Evolutionary conservation across 805 yeast species (phyloP).

Genomic region (Nakazawaea molendinolei): DNA sequence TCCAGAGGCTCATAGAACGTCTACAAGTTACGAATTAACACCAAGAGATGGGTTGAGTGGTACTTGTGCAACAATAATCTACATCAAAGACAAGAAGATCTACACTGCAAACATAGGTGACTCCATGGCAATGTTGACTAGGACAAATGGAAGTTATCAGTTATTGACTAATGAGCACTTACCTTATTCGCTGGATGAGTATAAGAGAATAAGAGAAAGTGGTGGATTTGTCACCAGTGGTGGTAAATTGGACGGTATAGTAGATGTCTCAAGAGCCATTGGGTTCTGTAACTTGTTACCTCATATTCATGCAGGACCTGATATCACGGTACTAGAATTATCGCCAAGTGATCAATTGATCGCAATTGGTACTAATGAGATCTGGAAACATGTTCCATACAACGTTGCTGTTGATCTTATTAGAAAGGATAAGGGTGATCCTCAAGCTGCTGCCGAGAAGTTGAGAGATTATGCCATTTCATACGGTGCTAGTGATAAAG

Average conservation of each 20-base stretch:
- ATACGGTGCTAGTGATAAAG: constrained; percentile 77
- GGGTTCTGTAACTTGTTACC: constrained; percentile 86
- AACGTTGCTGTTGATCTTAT: constrained; percentile 90
- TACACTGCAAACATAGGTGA: constrained; percentile 92
- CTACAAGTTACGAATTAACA: constrained; percentile 43
- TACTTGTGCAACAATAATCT: constrained; percentile 76
- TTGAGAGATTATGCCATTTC: constrained; percentile 91
- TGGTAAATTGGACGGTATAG: constrained; percentile 77
- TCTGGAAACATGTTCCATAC: constrained; percentile 80
- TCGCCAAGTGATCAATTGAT: constrained; percentile 75
- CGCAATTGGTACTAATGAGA: constrained; percentile 72
- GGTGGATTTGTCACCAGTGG: constrained; percentile 88
- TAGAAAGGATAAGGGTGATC: constrained; percentile 72
- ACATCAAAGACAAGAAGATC: constrained; percentile 60
- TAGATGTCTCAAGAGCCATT: constrained; percentile 82
- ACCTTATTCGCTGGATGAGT: constrained; percentile 71
- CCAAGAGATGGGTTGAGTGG: constrained; percentile 75
- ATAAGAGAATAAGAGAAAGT: constrained; percentile 80
- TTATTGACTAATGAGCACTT: constrained; percentile 73
- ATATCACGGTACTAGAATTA: constrained; percentile 53
- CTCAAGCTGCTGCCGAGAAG: constrained; percentile 88
- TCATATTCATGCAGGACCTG: constrained; percentile 85
- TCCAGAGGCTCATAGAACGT: constrained; percentile 42
- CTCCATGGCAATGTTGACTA: constrained; percentile 71
- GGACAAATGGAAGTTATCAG: constrained; percentile 75